Percentiles rank a stretch among this genome's conserved stretches.
phyloP scores from a whole-genome alignment of 2,329 filamentous ascomycete species.

The Cytospora chrysosperma region DNA sequence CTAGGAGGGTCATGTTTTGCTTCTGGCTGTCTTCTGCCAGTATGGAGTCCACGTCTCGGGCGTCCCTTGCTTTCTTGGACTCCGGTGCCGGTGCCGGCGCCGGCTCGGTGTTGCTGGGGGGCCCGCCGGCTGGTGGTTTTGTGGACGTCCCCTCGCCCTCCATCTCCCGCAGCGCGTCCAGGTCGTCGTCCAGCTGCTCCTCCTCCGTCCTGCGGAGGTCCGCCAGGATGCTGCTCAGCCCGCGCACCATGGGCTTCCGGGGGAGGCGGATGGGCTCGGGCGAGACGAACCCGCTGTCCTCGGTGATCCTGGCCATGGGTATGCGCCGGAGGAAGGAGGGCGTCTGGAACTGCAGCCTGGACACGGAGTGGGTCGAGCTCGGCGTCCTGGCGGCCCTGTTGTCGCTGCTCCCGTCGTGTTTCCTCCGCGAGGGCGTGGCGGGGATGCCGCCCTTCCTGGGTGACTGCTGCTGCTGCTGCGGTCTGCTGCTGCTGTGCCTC shows the following conservation, averaged over 20 bases:
- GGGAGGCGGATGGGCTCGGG: conserved; percentile 53
- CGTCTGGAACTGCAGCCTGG: conserved; percentile 62
- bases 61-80: not conserved
- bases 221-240: conserved; percentile 72
- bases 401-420: conserved; percentile 40
- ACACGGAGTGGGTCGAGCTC: conserved; percentile 41
- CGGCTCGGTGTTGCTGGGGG: conserved; percentile 14
- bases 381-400: conserved; percentile 45
- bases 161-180: conserved; percentile 71
- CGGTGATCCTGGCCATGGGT: conserved; percentile 52
- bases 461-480: conserved; percentile 32
- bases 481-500: conserved; percentile 42
- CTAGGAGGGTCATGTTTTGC: conserved; percentile 45
- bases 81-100: not conserved
- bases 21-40: conserved; percentile 46
- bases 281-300: conserved; percentile 52
- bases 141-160: conserved; percentile 44
- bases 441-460: conserved; percentile 12
- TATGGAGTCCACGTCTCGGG: conserved; percentile 34
- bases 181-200: conserved; percentile 67
- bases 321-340: conserved; percentile 66
- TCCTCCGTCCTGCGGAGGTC: conserved; percentile 69
- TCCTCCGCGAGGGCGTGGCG: conserved; percentile 57
- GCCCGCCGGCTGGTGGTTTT: not conserved
- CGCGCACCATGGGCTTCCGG: conserved; percentile 62